Evolutionary conservation across 108 stramenopile species (phyloP).

Genomic region (Conticribra weissflogii): DNA sequence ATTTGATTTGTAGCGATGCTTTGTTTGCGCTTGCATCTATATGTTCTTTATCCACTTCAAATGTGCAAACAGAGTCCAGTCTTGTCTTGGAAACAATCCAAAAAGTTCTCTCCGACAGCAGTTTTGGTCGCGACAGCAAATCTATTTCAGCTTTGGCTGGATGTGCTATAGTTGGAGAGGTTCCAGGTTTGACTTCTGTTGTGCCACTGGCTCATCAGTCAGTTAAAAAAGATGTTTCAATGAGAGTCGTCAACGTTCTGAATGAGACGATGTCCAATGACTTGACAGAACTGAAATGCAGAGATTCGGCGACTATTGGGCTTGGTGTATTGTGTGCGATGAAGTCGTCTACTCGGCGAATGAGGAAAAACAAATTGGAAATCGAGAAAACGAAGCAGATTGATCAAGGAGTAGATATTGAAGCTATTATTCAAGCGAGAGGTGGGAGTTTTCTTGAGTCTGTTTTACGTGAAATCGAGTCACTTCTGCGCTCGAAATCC

Average conservation of each 20-base stretch:
- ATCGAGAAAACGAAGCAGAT: slow-evolving; percentile 1
- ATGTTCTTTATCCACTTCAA: slow-evolving; percentile 24
- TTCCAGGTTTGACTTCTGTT: slow-evolving; percentile 28
- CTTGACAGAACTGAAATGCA: slow-evolving; percentile 21
- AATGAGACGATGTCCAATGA: slow-evolving; percentile 21
- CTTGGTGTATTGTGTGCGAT: slow-evolving; percentile 41
- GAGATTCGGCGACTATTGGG: slow-evolving; percentile 25
- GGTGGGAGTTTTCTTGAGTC: slow-evolving; percentile 42
- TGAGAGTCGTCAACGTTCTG: slow-evolving; percentile 3
- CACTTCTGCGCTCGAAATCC: slow-evolving; percentile 1
- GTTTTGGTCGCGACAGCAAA: slow-evolving; percentile 24
- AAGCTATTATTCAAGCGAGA: slow-evolving; percentile 27
- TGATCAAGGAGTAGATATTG: slow-evolving; percentile 7
- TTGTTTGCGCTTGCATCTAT: slow-evolving; percentile 26
- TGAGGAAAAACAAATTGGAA: slow-evolving; percentile 4
- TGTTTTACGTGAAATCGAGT: slow-evolving; percentile 40
- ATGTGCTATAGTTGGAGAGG: slow-evolving; percentile 26
- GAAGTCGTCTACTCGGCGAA: slow-evolving; percentile 11
- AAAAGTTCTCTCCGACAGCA: slow-evolving; percentile 5
- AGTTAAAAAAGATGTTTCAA: slow-evolving; percentile 29
- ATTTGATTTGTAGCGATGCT: slow-evolving; percentile 13
- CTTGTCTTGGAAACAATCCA: slow-evolving; percentile 16
- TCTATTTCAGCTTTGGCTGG: slow-evolving; percentile 19
- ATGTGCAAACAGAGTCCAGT: slow-evolving; percentile 12
- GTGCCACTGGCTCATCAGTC: slow-evolving; percentile 8